A percentile compares a stretch with the other conserved stretches of the same genome.
Conservation (phyloP, 768 basidiomycete genomes). For the Neoboletus brunneissimus region DNA sequence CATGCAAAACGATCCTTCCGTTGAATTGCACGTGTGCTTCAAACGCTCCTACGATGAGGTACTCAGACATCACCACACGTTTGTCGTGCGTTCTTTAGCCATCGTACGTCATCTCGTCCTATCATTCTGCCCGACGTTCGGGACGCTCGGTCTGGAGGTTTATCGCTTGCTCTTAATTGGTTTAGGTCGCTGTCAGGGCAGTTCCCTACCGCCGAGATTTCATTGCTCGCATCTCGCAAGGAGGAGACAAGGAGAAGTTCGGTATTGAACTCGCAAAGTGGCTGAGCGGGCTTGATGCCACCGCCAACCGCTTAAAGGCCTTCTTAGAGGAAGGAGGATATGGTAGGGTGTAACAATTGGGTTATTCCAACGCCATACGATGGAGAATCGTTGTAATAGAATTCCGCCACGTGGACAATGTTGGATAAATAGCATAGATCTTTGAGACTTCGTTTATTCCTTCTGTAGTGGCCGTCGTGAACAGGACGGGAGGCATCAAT, state of each 20-base stretch:
- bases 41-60: constrained; percentile 67
- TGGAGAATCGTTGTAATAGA: constrained; percentile 28
- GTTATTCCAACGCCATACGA: constrained; percentile 3
- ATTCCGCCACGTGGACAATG: constrained; percentile 8
- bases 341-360: constrained; percentile 45
- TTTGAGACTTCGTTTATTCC: background rate
- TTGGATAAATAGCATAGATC: background rate
- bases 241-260: constrained; percentile 58
- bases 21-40: constrained; percentile 67
- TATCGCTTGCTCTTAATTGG: background rate
- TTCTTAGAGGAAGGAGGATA: constrained; percentile 62
- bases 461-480: background rate
- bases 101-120: constrained; percentile 23
- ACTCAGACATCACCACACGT: constrained; percentile 62
- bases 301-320: constrained; percentile 47
- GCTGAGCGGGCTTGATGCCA: constrained; percentile 57
- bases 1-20: constrained; percentile 51
- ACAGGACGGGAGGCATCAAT: background rate
- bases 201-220: constrained; percentile 64
- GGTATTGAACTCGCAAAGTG: constrained; percentile 56
- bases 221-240: constrained; percentile 58
- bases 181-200: constrained; percentile 59
- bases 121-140: background rate
- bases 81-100: constrained; percentile 56
- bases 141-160: background rate